Base-by-base conservation (phyloP, 208 protist species). In the Endotrypanum monterogeii region DNA sequence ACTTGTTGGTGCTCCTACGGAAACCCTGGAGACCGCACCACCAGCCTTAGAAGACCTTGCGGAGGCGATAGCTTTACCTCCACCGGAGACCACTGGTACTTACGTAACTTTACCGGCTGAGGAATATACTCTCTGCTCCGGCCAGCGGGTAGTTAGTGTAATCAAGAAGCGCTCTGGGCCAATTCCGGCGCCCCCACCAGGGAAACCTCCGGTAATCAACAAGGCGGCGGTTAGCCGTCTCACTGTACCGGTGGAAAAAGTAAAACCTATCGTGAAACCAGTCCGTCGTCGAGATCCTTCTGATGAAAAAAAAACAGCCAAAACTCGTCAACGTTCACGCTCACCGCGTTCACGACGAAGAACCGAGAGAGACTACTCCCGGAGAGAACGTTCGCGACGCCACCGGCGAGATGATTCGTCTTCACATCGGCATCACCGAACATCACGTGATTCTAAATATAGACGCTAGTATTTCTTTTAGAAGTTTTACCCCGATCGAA, bases 71-170 rank as follows among this genome's bases (percentile, higher is more conserved):
- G 35, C 67, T 41, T 23, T 79, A 56, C 58, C 73, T 16, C 41
- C 68, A 56, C 30, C 72, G 14, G 71, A 58, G 28, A 74, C 68
- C 48, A 74, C 74, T n/a, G 82, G 82, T 9, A 73, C 67, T 8
- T 90, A 87, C 71, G 74, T 84, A 14, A 82, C 84, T 32, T 58
- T 88, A 48, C 90, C 90, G 16, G 86, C 90, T 16, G 90, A 95
- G 67, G 90, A 93, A 70, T 95, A 95, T 67, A 84, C 70, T 11
- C 82, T 95, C 28, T 88, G 84, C 51, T 85, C 76, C 46, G 90
- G 90, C 37, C 85, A 87, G 70, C 82, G 75, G 41, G 90, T 93
- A 46, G 78, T 90, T 18, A 80, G 82, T 63, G 70, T 72, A 25
- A 74, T 94, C 25, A 94, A 93, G 67, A 68, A 81, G 46, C 80